Percentiles rank a stretch among this genome's conserved stretches.
Evolutionary conservation across 257 asterid species (phyloP).

Genomic region (Echites panduratus): DNA sequence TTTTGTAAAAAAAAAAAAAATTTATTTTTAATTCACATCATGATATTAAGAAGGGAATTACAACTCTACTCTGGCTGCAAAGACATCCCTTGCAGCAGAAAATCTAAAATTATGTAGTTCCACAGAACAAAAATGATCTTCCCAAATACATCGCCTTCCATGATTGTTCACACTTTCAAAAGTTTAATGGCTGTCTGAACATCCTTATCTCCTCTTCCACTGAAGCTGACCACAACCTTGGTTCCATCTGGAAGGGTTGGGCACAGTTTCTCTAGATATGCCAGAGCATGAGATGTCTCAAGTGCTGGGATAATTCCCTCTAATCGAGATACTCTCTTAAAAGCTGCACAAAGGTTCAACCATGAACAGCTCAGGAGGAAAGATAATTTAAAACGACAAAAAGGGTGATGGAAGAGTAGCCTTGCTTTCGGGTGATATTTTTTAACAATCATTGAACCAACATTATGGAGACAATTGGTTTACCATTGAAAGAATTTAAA

Average conservation of each 20-base stretch:
- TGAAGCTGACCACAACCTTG: slow-evolving; percentile 83
- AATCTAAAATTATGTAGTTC: background rate
- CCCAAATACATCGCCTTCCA: background rate
- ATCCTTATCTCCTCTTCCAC: slow-evolving; percentile 97
- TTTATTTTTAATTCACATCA: background rate
- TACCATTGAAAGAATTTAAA: background rate
- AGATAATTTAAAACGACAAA: background rate
- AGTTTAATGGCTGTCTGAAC: slow-evolving; percentile 72
- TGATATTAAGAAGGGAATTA: background rate
- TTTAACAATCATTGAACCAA: background rate
- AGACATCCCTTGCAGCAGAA: background rate
- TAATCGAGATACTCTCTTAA: slow-evolving; percentile 66
- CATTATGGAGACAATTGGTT: background rate
- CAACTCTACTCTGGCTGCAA: background rate
- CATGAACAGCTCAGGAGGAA: background rate
- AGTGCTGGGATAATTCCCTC: slow-evolving; percentile 95
- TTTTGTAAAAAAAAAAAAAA: background rate
- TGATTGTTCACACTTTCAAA: slow-evolving; percentile 35
- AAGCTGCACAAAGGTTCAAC: slow-evolving; percentile 49
- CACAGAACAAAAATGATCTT: slow-evolving; percentile 11
- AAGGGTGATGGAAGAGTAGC: background rate
- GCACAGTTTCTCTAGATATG: slow-evolving; percentile 80
- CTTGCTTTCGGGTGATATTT: too few species aligned
- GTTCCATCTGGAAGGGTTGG: slow-evolving; percentile 68
- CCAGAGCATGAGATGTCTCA: slow-evolving; percentile 94